These are phyloP conservation scores for Ambrosiella xylebori DNA, from an alignment of 2,329 filamentous ascomycete genomes.

Conservation along the genomic window DNA sequence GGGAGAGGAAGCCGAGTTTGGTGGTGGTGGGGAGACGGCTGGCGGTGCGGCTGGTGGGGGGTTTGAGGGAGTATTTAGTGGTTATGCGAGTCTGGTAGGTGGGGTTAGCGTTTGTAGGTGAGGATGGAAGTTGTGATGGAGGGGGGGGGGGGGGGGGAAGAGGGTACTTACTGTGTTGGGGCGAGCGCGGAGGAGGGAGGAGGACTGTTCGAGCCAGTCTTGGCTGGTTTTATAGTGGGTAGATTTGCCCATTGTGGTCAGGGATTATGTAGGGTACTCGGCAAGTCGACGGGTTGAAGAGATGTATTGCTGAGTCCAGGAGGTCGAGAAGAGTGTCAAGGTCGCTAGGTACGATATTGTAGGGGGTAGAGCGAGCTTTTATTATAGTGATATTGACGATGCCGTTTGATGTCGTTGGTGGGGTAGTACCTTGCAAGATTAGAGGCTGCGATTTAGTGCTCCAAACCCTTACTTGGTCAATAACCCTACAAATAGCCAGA, in stretches of 20 bases:
- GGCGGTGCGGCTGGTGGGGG: slow-evolving; percentile 18
- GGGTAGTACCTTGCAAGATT: background rate
- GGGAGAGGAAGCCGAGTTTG: slow-evolving; percentile 50
- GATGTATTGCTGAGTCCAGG: background rate
- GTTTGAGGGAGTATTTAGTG: slow-evolving; percentile 52
- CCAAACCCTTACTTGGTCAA: background rate
- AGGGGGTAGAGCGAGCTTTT: background rate
- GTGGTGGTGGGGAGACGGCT: slow-evolving; percentile 16
- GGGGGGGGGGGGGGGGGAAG: background rate
- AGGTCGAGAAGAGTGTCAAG: background rate
- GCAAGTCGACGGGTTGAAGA: background rate
- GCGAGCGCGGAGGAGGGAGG: slow-evolving; percentile 68
- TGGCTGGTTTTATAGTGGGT: slow-evolving; percentile 68
- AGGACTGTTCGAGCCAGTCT: slow-evolving; percentile 81
- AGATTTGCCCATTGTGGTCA: slow-evolving; percentile 18
- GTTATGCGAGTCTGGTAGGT: slow-evolving; percentile 64
- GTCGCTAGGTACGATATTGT: background rate
- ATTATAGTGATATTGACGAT: background rate
- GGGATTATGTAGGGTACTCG: background rate
- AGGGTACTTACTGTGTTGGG: slow-evolving; percentile 54
- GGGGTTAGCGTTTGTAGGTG: slow-evolving; percentile 6
- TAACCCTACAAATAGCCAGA: background rate
- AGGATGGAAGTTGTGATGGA: background rate
- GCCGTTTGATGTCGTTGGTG: background rate
- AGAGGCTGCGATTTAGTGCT: background rate